These are phyloP conservation scores for Spongiforma sp. DNA, from an alignment of 1,284 basidiomycete genomes.

Conservation along the genomic window DNA sequence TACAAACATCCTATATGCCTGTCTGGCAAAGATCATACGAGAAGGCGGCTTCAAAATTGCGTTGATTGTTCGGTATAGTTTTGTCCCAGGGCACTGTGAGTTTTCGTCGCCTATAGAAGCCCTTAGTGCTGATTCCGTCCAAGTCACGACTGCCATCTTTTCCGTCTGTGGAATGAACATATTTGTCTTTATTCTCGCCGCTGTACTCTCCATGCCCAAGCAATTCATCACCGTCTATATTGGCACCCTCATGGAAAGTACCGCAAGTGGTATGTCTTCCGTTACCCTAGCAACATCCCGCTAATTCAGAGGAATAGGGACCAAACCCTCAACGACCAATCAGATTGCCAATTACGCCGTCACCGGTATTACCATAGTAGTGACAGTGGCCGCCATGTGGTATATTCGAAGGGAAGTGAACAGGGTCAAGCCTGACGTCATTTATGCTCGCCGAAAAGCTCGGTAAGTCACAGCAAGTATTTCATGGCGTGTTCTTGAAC, in stretches of 20 bases:
- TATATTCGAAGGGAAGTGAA: conserved; percentile 83
- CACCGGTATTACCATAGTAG: conserved; percentile 63
- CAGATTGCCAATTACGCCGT: conserved; percentile 72
- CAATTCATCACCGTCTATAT: conserved; percentile 64
- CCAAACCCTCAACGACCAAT: conserved; percentile 49
- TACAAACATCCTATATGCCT: conserved; percentile 62
- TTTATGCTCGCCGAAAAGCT: conserved; percentile 75
- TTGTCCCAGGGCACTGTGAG: conserved; percentile 67
- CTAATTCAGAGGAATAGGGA: conserved; percentile 41
- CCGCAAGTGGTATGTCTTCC: conserved; percentile 26
- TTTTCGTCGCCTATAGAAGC: conserved; percentile 7
- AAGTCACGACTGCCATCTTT: conserved; percentile 67
- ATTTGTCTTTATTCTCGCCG: conserved; percentile 60
- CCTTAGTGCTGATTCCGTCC: neutral
- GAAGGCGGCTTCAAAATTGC: conserved; percentile 74
- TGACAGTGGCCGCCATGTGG: conserved; percentile 84
- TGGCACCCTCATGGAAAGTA: conserved; percentile 46
- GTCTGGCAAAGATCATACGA: conserved; percentile 64
- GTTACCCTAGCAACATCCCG: neutral
- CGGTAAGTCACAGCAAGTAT: conserved; percentile 44
- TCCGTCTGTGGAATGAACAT: conserved; percentile 70
- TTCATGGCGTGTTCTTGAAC: conserved; percentile 5
- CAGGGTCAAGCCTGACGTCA: conserved; percentile 72
- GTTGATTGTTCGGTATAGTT: conserved; percentile 60
- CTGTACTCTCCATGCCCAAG: conserved; percentile 67